Conservation (phyloP, 1,284 basidiomycete genomes). For the Trametes versicolor region DNA sequence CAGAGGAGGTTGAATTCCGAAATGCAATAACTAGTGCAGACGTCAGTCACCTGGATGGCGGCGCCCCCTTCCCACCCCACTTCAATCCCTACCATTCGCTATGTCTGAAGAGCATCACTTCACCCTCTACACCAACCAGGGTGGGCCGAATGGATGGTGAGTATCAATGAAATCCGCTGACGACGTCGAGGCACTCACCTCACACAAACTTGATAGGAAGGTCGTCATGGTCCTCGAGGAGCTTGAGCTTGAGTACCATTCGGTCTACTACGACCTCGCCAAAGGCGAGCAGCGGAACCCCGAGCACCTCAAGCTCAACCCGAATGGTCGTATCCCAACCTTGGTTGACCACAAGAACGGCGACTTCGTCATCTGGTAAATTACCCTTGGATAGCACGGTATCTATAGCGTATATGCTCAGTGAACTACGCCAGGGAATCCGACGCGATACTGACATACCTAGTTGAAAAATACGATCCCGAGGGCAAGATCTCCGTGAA, state of each 20-base stretch:
- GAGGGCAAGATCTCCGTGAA: slow-evolving; percentile 44
- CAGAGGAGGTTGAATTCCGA: too few species aligned
- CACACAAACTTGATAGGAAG: slow-evolving; percentile 21
- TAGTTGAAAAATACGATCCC: slow-evolving; percentile 47
- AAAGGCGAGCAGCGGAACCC: slow-evolving; percentile 40
- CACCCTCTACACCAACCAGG: slow-evolving; percentile 39
- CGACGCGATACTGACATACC: slow-evolving; percentile 47
- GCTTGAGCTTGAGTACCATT: slow-evolving; percentile 40
- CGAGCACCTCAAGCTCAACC: slow-evolving; percentile 37
- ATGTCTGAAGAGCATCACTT: slow-evolving; percentile 36
- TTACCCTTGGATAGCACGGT: too few species aligned
- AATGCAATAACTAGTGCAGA: too few species aligned
- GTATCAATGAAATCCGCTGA: background rate
- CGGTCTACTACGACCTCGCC: slow-evolving; percentile 38
- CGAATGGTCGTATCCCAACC: slow-evolving; percentile 44
- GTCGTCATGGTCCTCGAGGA: slow-evolving; percentile 40
- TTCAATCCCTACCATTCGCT: background rate
- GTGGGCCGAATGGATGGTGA: slow-evolving; percentile 33
- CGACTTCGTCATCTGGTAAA: slow-evolving; percentile 38
- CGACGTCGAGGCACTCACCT: background rate
- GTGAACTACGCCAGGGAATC: slow-evolving; percentile 42
- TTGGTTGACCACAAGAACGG: slow-evolving; percentile 46
- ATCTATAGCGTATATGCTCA: background rate
- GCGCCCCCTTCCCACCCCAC: too few species aligned
- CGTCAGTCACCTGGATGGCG: too few species aligned